Conservation (phyloP, 2,329 filamentous ascomycete species). For the Botrytis galanthina region DNA sequence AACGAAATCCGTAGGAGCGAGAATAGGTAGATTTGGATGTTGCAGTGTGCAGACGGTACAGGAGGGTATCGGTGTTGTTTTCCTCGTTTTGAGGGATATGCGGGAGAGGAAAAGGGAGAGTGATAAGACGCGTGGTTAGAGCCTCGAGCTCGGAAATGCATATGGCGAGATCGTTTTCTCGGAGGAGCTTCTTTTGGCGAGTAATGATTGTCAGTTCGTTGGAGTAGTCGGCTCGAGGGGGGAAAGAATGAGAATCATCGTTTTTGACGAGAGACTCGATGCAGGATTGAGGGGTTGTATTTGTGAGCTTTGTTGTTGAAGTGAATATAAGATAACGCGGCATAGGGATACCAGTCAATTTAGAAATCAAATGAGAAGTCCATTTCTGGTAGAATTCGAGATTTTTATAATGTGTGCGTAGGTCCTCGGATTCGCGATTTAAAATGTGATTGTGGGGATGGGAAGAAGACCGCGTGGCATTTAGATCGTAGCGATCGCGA, state of each 20-base stretch:
- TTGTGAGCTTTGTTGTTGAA: too few relatives aligned
- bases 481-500: neutral
- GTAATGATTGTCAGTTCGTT: neutral
- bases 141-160: neutral
- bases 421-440: neutral
- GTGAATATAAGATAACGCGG: neutral
- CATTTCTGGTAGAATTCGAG: slow-evolving; percentile 12
- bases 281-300: too few relatives aligned
- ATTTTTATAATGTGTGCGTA: neutral
- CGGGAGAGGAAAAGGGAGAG: neutral
- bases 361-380: slow-evolving; percentile 1
- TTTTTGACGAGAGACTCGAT: too few relatives aligned
- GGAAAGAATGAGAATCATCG: too few relatives aligned
- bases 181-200: neutral
- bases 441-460: neutral
- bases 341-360: neutral
- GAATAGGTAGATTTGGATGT: neutral
- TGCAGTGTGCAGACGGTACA: neutral
- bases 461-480: fast-evolving
- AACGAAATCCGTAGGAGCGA: neutral
- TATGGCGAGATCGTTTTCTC: neutral
- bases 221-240: neutral
- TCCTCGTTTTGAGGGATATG: fast-evolving
- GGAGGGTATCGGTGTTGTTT: neutral
- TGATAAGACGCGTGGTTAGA: neutral